These are phyloP conservation scores for Schrenkiella parvula DNA, from an alignment of 345 rosid species.

Conservation along the genomic window DNA sequence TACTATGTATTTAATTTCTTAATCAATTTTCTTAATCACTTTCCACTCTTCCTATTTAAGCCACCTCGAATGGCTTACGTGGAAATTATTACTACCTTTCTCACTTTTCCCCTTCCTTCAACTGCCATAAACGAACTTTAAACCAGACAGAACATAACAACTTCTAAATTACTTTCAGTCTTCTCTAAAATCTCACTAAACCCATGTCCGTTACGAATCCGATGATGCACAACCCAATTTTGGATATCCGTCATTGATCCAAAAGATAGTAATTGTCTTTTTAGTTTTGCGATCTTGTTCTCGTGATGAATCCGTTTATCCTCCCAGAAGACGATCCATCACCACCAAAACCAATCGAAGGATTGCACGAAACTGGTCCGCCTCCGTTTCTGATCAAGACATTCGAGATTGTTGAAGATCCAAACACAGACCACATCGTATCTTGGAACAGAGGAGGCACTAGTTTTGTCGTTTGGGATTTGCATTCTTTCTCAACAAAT, in stretches of 20 bases:
- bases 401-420: constrained; percentile 82
- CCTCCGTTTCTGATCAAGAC: constrained; percentile 87
- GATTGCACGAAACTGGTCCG: constrained; percentile 72
- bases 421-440: constrained; percentile 54
- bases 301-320: constrained; percentile 15
- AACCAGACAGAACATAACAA: not conserved
- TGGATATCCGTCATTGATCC: not conserved
- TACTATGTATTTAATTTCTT: constrained; percentile 23
- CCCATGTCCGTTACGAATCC: not conserved
- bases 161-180: not conserved
- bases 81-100: constrained; percentile 16
- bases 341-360: constrained; percentile 52
- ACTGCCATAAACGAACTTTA: constrained; percentile 31
- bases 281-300: not conserved
- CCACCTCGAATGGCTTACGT: constrained; percentile 15
- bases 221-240: not conserved
- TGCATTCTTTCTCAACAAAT: constrained; percentile 38
- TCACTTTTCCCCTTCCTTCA: constrained; percentile 11
- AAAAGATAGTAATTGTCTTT: not conserved
- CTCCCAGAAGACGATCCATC: not conserved
- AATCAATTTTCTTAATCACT: constrained; percentile 14
- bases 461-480: constrained; percentile 51
- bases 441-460: constrained; percentile 73
- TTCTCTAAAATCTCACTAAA: not conserved
- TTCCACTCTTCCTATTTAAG: not conserved